Conservation (phyloP, 495 filamentous ascomycete genomes). For the Trichoderma reesei region DNA sequence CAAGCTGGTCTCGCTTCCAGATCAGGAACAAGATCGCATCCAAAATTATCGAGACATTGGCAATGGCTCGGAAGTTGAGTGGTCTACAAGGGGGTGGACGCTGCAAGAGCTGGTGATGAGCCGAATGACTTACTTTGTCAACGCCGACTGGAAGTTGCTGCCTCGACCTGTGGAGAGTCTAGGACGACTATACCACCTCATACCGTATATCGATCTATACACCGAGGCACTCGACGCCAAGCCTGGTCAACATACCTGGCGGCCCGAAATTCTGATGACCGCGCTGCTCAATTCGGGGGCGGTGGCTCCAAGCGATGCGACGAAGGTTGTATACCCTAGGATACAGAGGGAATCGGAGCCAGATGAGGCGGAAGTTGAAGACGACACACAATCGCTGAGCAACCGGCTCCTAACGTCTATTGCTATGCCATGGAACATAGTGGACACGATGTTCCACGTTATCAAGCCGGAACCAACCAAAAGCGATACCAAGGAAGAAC, state of each 20-base stretch:
- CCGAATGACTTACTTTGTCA: slow-evolving; percentile 36
- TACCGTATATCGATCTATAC: slow-evolving; percentile 28
- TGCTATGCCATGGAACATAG: neutral
- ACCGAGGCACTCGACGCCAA: slow-evolving; percentile 8
- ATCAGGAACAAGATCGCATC: slow-evolving; percentile 11
- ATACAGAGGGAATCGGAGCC: neutral
- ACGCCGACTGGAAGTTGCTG: slow-evolving; percentile 28
- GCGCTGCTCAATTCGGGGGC: neutral
- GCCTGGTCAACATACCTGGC: neutral
- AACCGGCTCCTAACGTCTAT: neutral
- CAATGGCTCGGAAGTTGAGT: slow-evolving; percentile 19
- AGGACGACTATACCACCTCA: slow-evolving; percentile 31
- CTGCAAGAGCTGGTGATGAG: slow-evolving; percentile 42
- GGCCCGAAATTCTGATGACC: neutral
- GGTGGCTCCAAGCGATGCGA: neutral
- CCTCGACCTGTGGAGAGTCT: slow-evolving; percentile 28
- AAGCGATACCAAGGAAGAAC: neutral
- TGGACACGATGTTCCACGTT: neutral
- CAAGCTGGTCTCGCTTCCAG: slow-evolving; percentile 21
- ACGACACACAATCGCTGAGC: neutral
- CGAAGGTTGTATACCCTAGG: neutral
- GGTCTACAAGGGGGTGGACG: slow-evolving; percentile 38
- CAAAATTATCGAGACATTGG: slow-evolving; percentile 18
- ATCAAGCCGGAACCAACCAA: neutral
- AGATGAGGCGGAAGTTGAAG: neutral